Evolutionary conservation across 139 green algal species (phyloP), one percentile per base, ranked within the genome.

Genomic region (Ulvella scutata): DNA sequence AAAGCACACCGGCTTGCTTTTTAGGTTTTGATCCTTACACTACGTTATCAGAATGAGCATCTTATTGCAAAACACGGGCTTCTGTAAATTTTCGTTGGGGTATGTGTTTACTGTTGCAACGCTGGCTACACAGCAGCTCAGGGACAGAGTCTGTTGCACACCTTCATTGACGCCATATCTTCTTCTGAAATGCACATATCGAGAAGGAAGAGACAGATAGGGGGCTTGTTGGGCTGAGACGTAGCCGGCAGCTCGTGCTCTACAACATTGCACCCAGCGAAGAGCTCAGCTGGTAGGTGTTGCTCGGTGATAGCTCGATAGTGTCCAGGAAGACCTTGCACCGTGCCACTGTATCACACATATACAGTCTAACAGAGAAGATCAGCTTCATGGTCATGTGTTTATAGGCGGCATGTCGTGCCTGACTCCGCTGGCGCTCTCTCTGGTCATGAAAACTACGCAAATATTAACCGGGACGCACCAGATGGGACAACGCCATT

Each of bases 231-330:
- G 29, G 67, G 61, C 17, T 75, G 51, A 29, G 60, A 60, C 31
- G 76, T 36, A 23, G 72, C 28, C 7, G 60, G 78, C 31, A 83
- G 44, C 38, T 51, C 36, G 60, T 89, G 89, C 81, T 89, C 85
- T 33, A 89, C 62, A 20, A 67, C 74, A 9, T 62, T 78, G 75
- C 82, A 83, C 26, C 73, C 77, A 37, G 80, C 77, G 43, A 86
- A 91, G 7, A 91, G 85, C 80, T 91, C 86, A 20, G 83, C 85
- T 29, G 86, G 86, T 38, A 89, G 77, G 76, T 83, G 85, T 31
- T 73, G 75, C 74, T 88, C 84, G 4, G 26, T 79, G 74, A 90
- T 85, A 2, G 33, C 38, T 2, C 62, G 72, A 74, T 90, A 90
- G 74, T 85, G 79, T 29, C 59, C 13, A 33, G 39, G 31, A 20